Percentiles rank a stretch among this genome's conserved stretches.
Conservation (phyloP, 352 stramenopile species). For the Globisporangium parvum region DNA sequence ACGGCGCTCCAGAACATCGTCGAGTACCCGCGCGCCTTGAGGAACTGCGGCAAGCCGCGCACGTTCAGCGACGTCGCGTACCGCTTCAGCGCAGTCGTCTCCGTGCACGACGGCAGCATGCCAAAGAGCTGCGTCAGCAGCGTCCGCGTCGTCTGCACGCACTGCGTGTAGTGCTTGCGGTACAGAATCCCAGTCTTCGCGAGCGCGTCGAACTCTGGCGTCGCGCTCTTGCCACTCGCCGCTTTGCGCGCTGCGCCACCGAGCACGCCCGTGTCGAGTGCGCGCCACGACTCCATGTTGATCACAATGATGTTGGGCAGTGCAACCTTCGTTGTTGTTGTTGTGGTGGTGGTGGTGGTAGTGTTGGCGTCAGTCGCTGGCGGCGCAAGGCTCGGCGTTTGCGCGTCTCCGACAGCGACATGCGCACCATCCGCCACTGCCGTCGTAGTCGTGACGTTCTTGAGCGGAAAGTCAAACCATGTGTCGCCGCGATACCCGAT, state of each 20-base stretch:
- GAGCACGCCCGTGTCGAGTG: conserved; percentile 62
- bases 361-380: background rate
- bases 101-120: conserved; percentile 61
- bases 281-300: conserved; percentile 69
- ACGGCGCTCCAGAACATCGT: conserved; percentile 71
- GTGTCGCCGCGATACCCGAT: conserved; percentile 44
- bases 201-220: conserved; percentile 54
- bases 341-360: background rate
- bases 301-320: conserved; percentile 66
- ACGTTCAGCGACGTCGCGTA: conserved; percentile 48
- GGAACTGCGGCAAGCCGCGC: conserved; percentile 51
- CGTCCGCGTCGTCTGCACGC: conserved; percentile 60
- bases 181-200: conserved; percentile 50
- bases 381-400: background rate
- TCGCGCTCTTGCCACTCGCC: conserved; percentile 36
- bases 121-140: conserved; percentile 66
- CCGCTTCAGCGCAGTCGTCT: conserved; percentile 54
- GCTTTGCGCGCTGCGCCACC: conserved; percentile 40
- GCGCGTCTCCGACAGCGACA: background rate
- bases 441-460: conserved; percentile 19
- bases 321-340: conserved; percentile 2
- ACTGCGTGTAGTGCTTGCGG: conserved; percentile 64
- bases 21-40: conserved; percentile 62
- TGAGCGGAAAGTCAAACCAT: conserved; percentile 40
- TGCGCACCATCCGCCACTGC: conserved; percentile 2